Evolutionary conservation across 2,329 filamentous ascomycete genomes (phyloP), one percentile per base, ranked within the genome.

Genomic region (Pochonia chlamydosporia): DNA sequence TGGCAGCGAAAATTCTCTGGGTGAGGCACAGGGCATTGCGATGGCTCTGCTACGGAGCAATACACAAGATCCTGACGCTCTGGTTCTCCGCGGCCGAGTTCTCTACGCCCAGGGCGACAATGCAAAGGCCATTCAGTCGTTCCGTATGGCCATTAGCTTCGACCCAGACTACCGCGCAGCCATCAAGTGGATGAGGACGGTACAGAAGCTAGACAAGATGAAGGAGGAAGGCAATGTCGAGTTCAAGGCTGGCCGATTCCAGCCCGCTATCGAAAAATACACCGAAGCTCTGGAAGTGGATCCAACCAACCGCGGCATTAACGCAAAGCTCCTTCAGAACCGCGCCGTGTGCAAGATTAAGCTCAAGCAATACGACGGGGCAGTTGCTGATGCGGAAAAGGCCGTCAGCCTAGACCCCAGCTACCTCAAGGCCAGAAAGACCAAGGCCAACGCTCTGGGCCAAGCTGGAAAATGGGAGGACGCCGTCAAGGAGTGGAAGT

Each of bases 271-370:
- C 48, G 82, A 91, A 48, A 85, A 89, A 57, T 99, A 96, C 69
- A 83, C 83, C 3, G 74, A 85, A 52, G 92, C 92, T 39, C 74
- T 99, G 28, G 82, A 85, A 41, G 81, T 99, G 41, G 93, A 99
- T 65, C 87, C 91, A 0, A 65, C 76, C 46, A 97, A 97, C 76
- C 89, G 88, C 69, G 85, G 87, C 59, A 96, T 88, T 58, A 97
- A 97, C 68, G 86, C 92, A 18, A 97, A 97, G 75, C 81, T 97
- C 42, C 77, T 95, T 43, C 90, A 95, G 67, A 99, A 99, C 74
- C 81, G 93, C 52, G 93, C 93, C 1, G 78, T 95, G 59, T 93
- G 89, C 67, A 81, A 84, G 53, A 83, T 85, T 50, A 85, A 87
- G 73, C 76, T 96, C 45, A 95, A 93, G 76, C 79, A 91, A 57